Base-by-base conservation (phyloP, 495 filamentous ascomycete genomes). In the Aspergillus nanangensis region DNA sequence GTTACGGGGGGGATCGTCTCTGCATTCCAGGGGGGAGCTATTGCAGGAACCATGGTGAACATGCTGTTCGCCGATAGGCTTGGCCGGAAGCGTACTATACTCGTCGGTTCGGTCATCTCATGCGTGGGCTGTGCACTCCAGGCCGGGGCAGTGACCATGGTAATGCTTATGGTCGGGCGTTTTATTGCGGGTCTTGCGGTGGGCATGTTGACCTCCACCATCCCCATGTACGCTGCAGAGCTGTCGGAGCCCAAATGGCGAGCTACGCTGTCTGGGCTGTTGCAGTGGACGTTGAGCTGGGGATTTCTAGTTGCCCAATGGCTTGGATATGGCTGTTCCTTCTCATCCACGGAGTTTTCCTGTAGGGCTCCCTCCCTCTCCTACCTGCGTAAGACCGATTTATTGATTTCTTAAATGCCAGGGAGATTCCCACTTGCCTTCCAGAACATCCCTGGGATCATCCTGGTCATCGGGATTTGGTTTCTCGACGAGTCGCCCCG, bases 401-500 rank as follows among this genome's bases (percentile, higher is more conserved):
- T n/a, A n/a, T n/a, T n/a, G n/a, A n/a, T n/a, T n/a, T n/a, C n/a
- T n/a, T n/a, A n/a, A n/a, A n/a, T n/a, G n/a, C n/a, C n/a, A 62
- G 55, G 60, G 77, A 57, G 77, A 7, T 67, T 78, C 15, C 76
- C 75, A 0, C 71, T 80, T 22, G 71, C 73, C 13, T 75, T 79
- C 44, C 75, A 79, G 44, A 63, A 62, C 42, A 44, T 78, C 9
- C 76, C 75, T 1, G 65, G 67, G 13, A 39, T 78, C 8, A 41
- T 72, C 17, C 62, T 80, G 14, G 61, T 66, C 3, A 24, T 51
- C 5, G 72, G 73, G 9, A 64, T 84, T 42, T 82, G 71, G 70
- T 75, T 80, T 54, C 66, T 83, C 8, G 75, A 76, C n/a, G 77
- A 84, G 46, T 74, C 69, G 0, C 75, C 75, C 4, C 56, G 75